Percentiles rank a stretch among this genome's conserved stretches.
phyloP scores from a whole-genome alignment of 2,329 filamentous ascomycete species.

The Claviceps digitariae region DNA sequence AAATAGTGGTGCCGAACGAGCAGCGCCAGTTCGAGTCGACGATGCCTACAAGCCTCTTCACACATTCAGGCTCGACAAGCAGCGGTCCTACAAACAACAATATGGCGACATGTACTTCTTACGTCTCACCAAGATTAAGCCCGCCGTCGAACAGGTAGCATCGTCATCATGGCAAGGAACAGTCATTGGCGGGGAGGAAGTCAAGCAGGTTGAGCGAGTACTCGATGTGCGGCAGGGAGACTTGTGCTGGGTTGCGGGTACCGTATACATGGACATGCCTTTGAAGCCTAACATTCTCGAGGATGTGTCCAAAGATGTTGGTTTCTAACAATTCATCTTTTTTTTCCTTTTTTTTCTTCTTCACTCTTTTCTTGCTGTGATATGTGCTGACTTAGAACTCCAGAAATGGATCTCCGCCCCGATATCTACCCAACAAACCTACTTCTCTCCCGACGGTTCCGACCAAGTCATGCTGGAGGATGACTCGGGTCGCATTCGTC shows the following conservation, averaged over 20 bases:
- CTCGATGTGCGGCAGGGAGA: slow-evolving; percentile 92
- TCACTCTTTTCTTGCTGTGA: neutral
- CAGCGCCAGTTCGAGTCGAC: slow-evolving; percentile 36
- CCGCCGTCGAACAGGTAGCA: slow-evolving; percentile 63
- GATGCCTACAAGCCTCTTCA: slow-evolving; percentile 59
- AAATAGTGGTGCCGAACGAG: slow-evolving; percentile 21
- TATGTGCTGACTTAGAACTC: neutral
- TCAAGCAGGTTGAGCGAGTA: slow-evolving; percentile 69
- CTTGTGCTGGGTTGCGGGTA: slow-evolving; percentile 89
- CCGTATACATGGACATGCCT: slow-evolving; percentile 94
- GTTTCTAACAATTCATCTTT: slow-evolving; percentile 10
- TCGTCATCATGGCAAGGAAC: slow-evolving; percentile 64
- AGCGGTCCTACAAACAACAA: slow-evolving; percentile 78
- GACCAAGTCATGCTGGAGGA: slow-evolving; percentile 83
- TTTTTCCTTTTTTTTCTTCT: neutral
- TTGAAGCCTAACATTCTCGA: slow-evolving; percentile 93
- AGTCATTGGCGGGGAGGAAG: slow-evolving; percentile 62
- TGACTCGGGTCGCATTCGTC: slow-evolving; percentile 74
- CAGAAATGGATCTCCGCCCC: slow-evolving; percentile 84
- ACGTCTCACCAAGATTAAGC: slow-evolving; percentile 76
- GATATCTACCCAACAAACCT: slow-evolving; percentile 60
- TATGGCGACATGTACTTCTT: slow-evolving; percentile 97
- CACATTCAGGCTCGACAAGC: slow-evolving; percentile 59
- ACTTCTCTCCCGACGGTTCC: slow-evolving; percentile 46
- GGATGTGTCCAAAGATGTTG: slow-evolving; percentile 82